Base-by-base conservation (phyloP, 129 eudicot genomes). In the Ambrosia artemisiifolia region DNA sequence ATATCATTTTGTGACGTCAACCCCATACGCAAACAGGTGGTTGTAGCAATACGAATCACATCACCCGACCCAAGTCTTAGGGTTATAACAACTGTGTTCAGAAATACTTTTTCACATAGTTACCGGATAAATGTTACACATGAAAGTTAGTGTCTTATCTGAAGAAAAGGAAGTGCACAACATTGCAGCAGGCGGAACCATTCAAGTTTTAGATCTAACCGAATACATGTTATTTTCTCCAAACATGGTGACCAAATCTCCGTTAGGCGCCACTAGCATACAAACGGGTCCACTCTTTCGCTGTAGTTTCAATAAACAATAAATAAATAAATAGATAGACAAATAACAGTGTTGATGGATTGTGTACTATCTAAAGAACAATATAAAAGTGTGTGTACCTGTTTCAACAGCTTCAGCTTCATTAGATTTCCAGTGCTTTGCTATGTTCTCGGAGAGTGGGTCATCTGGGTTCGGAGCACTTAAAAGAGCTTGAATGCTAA, bases 391-490 rank as follows among this genome's bases (percentile, higher is more conserved):
- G n/a, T 10, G 13, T 44, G 14, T 77, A 80, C 85, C 83, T 43
- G 88, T 84, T 80, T 84, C 88, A 56, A 84, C 85, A 44, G 88
- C 88, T 55, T 84, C 88, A 32, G 85, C 83, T 72, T 84, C 85
- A 73, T 84, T 84, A 34, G 83, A 76, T 75, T 84, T 84, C 85
- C 88, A 84, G 67, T 84, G 88, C 69, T 84, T 84, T 3, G 88
- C 88, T 32, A 84, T 68, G 63, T 84, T 84, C 67, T 84, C 88
- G 18, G 88, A 84, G 47, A 84, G 85, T 0, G 88, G 85, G 57
- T 84, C 88, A 67, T 84, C 88, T 4, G 85, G 88, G 67, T 84
- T 84, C 69, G 88, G 88, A 46, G 88, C 88, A 77, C 88, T 80
- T 34, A 84, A 59, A 72, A 84, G 85, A 61, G 88, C 88, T 76